Conservation (phyloP, 352 stramenopile genomes). For the Phytophthora europaea region DNA sequence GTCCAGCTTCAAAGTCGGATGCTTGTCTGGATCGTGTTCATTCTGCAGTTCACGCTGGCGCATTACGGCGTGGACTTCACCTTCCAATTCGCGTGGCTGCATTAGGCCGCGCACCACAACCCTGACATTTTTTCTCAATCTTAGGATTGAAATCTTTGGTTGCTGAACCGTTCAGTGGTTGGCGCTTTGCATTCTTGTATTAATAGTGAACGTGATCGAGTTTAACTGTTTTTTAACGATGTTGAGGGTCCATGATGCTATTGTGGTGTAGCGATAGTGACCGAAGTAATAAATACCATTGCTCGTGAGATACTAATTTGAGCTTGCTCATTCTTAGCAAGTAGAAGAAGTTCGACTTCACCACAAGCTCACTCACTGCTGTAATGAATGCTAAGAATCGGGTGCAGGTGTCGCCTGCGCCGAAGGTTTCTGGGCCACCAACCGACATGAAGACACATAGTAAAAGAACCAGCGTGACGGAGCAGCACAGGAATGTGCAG, state of each 20-base stretch:
- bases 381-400: constrained; percentile 1
- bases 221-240: no score
- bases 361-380: not conserved
- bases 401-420: constrained; percentile 4
- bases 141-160: not conserved
- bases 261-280: not conserved
- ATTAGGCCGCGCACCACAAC: not conserved
- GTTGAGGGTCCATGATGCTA: not conserved
- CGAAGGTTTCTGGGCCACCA: not conserved
- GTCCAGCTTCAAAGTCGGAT: constrained; percentile 31
- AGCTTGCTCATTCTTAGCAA: not conserved
- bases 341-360: not conserved
- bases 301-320: not conserved
- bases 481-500: not conserved
- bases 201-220: no score
- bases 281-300: not conserved
- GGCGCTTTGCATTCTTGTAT: no score
- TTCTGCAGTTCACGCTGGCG: constrained; percentile 32
- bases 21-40: constrained; percentile 35
- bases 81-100: constrained; percentile 25
- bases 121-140: not conserved
- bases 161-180: no score
- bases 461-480: constrained; percentile 6
- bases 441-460: not conserved
- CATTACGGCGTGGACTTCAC: constrained; percentile 32